phyloP scores from a whole-genome alignment of 257 asterid species.

The Solanum commersonii region DNA sequence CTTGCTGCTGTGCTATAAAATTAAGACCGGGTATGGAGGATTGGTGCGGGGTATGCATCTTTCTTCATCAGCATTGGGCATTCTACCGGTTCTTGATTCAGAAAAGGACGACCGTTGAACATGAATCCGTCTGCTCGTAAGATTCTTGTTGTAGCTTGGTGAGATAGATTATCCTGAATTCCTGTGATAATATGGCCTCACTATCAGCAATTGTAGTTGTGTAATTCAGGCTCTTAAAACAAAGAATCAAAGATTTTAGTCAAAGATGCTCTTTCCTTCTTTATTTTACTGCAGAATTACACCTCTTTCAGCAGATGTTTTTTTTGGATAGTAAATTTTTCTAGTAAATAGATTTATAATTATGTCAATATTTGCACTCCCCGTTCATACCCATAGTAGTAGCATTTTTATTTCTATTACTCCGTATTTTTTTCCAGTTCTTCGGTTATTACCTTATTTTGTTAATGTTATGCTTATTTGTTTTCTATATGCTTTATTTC shows the following conservation, averaged over 20 bases:
- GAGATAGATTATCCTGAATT: not conserved
- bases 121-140: not conserved
- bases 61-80: constrained; percentile 73
- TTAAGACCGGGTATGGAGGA: constrained; percentile 65
- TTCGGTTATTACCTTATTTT: not conserved
- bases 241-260: not conserved
- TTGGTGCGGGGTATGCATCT: constrained; percentile 87
- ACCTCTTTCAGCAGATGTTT: not conserved
- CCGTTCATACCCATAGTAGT: not conserved
- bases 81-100: constrained; percentile 69
- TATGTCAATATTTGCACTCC: not conserved
- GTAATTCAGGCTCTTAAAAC: not conserved
- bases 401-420: not conserved
- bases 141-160: not conserved
- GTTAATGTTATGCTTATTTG: not conserved
- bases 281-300: not conserved
- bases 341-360: not conserved
- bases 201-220: not conserved
- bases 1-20: constrained; percentile 62
- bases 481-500: not conserved
- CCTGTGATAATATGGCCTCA: not conserved
- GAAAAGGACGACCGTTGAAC: constrained; percentile 38
- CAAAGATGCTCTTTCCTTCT: too few species aligned
- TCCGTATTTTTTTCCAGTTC: not conserved
- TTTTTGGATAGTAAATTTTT: not conserved